Evolutionary conservation across 768 basidiomycete genomes (phyloP).

Genomic region (Suillus spraguei): DNA sequence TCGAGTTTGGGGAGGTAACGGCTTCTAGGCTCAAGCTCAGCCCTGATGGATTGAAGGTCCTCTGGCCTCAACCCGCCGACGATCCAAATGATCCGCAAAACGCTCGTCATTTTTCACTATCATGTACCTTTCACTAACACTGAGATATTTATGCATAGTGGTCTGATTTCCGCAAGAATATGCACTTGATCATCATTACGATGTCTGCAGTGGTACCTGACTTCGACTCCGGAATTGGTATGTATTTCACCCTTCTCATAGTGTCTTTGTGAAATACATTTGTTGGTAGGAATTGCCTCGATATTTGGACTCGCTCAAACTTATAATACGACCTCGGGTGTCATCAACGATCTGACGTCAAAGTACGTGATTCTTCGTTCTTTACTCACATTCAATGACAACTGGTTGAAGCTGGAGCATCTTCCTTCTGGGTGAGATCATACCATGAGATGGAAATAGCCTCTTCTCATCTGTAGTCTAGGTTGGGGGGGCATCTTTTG

Average conservation of each 20-base stretch:
- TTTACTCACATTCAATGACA: conserved; percentile 4
- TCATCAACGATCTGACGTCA: conserved; percentile 55
- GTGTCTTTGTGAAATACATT: background rate
- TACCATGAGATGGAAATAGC: background rate
- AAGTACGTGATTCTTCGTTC: conserved; percentile 24
- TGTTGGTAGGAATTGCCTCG: conserved; percentile 46
- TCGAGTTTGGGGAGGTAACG: conserved; percentile 50
- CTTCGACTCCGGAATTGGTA: conserved; percentile 55
- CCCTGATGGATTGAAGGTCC: conserved; percentile 45
- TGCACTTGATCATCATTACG: conserved; percentile 51
- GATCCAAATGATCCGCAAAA: conserved; percentile 57
- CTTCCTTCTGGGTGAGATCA: conserved; percentile 42
- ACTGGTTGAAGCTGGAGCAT: conserved; percentile 44
- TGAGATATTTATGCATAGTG: conserved; percentile 36
- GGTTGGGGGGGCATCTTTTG: conserved; percentile 35
- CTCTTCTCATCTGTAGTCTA: conserved; percentile 8
- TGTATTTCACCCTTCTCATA: conserved; percentile 5
- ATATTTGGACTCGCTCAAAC: conserved; percentile 50
- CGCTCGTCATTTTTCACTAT: conserved; percentile 31
- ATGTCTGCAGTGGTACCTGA: conserved; percentile 57
- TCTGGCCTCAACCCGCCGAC: conserved; percentile 58
- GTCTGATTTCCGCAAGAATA: conserved; percentile 43
- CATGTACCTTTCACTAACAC: background rate
- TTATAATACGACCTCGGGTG: conserved; percentile 46
- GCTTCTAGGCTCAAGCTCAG: conserved; percentile 50